phyloP scores from a whole-genome alignment of 805 yeast species.

The Wickerhamiella galacta region DNA sequence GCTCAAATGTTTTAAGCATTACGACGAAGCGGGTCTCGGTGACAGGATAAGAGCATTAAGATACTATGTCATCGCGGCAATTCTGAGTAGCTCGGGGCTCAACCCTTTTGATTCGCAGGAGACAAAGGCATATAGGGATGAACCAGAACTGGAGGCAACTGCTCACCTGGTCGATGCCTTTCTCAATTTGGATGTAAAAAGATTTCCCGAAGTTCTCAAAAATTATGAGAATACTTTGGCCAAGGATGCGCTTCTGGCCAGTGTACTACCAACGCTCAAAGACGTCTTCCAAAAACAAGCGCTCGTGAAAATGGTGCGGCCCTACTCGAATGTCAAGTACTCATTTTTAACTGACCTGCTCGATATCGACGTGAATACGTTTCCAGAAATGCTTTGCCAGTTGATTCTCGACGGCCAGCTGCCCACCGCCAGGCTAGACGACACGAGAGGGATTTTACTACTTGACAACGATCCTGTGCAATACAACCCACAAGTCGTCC shows the following conservation, averaged over 20 bases:
- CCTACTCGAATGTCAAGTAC: conserved; percentile 18
- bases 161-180: conserved; percentile 23
- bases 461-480: neutral
- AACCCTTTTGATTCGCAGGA: conserved; percentile 63
- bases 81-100: conserved; percentile 40
- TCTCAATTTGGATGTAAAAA: conserved; percentile 6
- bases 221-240: conserved; percentile 6
- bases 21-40: conserved; percentile 50
- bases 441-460: conserved; percentile 4
- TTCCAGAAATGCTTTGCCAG: conserved; percentile 13
- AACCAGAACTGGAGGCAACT: conserved; percentile 19
- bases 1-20: conserved; percentile 40
- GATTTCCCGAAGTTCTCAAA: conserved; percentile 9
- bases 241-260: neutral
- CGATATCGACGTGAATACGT: conserved; percentile 8
- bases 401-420: conserved; percentile 19
- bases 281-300: conserved; percentile 16
- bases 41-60: conserved; percentile 41
- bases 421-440: conserved; percentile 17
- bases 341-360: conserved; percentile 15
- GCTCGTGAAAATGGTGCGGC: conserved; percentile 18
- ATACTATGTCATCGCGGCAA: conserved; percentile 42
- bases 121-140: conserved; percentile 34
- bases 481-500: neutral
- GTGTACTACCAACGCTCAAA: conserved; percentile 8